Evolutionary conservation across 2,329 filamentous ascomycete genomes (phyloP).

Genomic region (Aspergillus spinulosporus): DNA sequence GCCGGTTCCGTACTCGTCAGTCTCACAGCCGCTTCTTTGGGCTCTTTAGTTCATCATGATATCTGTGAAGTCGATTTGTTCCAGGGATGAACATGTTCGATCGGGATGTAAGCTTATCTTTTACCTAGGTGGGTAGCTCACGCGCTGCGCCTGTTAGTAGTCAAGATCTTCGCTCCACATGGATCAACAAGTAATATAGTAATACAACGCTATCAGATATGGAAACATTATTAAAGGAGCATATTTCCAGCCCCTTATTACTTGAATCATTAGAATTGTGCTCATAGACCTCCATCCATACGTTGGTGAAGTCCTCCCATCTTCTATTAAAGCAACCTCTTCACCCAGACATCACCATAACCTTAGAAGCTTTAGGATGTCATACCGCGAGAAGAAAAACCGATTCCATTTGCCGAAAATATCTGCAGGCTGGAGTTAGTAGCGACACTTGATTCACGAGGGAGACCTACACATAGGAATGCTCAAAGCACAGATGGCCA

Average conservation of each 20-base stretch:
- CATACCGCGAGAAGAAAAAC: conserved; percentile 72
- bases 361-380: conserved; percentile 59
- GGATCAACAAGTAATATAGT: not conserved
- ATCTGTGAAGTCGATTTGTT: not conserved
- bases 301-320: not conserved
- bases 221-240: not conserved
- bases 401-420: conserved; percentile 76
- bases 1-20: not conserved
- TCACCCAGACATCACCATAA: conserved; percentile 25
- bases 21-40: not conserved
- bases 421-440: conserved; percentile 52
- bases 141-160: not conserved
- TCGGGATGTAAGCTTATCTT: conserved; percentile 9
- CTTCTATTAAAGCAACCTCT: not conserved
- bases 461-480: conserved; percentile 73
- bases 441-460: not conserved
- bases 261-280: not conserved
- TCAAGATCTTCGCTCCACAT: not conserved
- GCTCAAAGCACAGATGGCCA: conserved; percentile 71
- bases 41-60: not conserved
- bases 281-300: no score
- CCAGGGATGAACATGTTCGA: conserved; percentile 1
- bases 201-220: not conserved
- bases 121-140: conserved; percentile 8
- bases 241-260: not conserved